A percentile compares a stretch with the other conserved stretches of the same genome.
Evolutionary conservation across 805 yeast species (phyloP).

Genomic region (Jamesozyma rosinii): DNA sequence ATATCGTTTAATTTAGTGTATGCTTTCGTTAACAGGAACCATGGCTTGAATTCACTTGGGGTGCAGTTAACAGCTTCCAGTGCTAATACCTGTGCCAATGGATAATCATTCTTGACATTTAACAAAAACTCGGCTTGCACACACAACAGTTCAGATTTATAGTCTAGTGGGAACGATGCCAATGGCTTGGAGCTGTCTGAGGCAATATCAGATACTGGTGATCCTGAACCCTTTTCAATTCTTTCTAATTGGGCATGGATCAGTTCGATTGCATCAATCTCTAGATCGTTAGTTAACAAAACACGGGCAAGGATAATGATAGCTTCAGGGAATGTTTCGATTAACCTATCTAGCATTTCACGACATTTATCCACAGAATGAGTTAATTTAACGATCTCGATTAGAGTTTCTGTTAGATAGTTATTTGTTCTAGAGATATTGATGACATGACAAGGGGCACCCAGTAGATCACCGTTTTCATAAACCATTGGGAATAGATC

Average conservation of each 20-base stretch:
- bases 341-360: constrained; percentile 19
- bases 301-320: constrained; percentile 27
- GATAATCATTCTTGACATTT: constrained; percentile 20
- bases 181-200: constrained; percentile 1
- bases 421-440: constrained; percentile 28
- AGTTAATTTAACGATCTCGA: constrained; percentile 26
- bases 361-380: constrained; percentile 21
- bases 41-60: constrained; percentile 68
- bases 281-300: constrained; percentile 28
- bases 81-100: constrained; percentile 21
- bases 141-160: constrained; percentile 26
- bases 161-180: constrained; percentile 15
- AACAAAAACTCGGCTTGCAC: constrained; percentile 25
- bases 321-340: constrained; percentile 19
- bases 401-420: constrained; percentile 26
- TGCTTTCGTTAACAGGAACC: constrained; percentile 58
- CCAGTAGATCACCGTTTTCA: constrained; percentile 25
- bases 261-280: constrained; percentile 29
- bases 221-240: constrained; percentile 9
- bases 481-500: constrained; percentile 27
- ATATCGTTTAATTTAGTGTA: constrained; percentile 56
- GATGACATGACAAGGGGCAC: constrained; percentile 28
- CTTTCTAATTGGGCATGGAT: constrained; percentile 22
- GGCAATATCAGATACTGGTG: not conserved
- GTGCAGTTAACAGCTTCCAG: constrained; percentile 45